Conservation (phyloP, 257 asterid species). For the Galeopsis tetrahit region DNA sequence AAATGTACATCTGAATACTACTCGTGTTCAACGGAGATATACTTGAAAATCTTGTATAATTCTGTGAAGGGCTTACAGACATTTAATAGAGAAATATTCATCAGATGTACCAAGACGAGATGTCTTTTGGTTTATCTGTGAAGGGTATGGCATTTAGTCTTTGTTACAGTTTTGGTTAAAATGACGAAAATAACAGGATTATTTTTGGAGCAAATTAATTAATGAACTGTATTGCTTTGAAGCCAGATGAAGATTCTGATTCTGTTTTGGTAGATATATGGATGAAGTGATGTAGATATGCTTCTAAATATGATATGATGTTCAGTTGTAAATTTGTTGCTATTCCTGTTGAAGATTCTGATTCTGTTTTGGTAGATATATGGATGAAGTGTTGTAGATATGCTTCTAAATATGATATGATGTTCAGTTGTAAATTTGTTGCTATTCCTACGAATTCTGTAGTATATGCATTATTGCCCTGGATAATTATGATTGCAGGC, state of each 20-base stretch:
- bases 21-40: background rate
- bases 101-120: background rate
- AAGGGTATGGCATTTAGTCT: background rate
- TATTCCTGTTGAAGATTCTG: slow-evolving; percentile 5
- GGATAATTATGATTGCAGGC: background rate
- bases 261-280: background rate
- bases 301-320: background rate
- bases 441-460: background rate
- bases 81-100: background rate
- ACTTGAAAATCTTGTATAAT: background rate
- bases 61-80: background rate
- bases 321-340: background rate
- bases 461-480: background rate
- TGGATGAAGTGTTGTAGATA: background rate
- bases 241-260: slow-evolving; percentile 5
- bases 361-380: background rate
- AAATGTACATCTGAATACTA: slow-evolving; percentile 1
- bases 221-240: background rate
- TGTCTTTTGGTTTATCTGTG: background rate
- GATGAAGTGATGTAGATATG: background rate
- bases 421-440: background rate
- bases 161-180: background rate
- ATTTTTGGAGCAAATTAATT: background rate
- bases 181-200: background rate
- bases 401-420: slow-evolving; percentile 4